phyloP scores from a whole-genome alignment of 78 protist species.

The Dictyostelium discoideum region dicty_2.7 NC_007089.4:5623001-5623500 shows the following conservation, averaged over 20 bases:
- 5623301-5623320: constrained; percentile 84
- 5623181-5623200: constrained; percentile 78
- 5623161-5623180: neutral
- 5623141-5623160: too few species aligned
- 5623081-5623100: neutral
- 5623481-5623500: constrained; percentile 94
- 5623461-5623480: constrained; percentile 86
- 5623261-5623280: constrained; percentile 10
- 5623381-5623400: constrained; percentile 75
- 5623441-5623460: constrained; percentile 70
- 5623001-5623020: neutral
- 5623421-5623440: constrained; percentile 13
- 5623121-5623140: neutral
- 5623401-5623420: constrained; percentile 46
- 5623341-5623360: constrained; percentile 76
- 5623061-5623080: too few species aligned
- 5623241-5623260: constrained; percentile 18
- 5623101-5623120: neutral
- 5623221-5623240: constrained; percentile 52
- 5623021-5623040: constrained; percentile 23
- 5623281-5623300: constrained; percentile 67
- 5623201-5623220: constrained; percentile 86
- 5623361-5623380: constrained; percentile 60
- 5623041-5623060: neutral
- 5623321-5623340: constrained; percentile 78